Base-by-base conservation (phyloP, 2,329 filamentous ascomycete genomes). In the Penicillium sp. region DNA sequence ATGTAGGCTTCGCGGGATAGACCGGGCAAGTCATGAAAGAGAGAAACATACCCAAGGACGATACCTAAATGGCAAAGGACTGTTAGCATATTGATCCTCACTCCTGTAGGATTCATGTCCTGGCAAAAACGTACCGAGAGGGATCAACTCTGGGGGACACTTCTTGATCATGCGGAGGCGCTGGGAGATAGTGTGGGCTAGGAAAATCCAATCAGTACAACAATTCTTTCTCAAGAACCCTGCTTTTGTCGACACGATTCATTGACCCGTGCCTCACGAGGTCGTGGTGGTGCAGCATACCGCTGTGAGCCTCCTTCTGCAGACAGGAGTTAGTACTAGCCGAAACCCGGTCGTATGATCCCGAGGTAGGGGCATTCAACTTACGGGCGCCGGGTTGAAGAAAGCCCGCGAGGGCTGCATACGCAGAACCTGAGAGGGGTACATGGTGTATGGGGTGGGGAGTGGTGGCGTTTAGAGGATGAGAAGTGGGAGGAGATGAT, bases 101-200 rank as follows among this genome's bases (percentile, higher is more conserved):
- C 6, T 27, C 15, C 25, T 44, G 22, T n/a, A 43, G 11, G 11
- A 37, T 50, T 44, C 42, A 59, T 14, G 18, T n/a, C 27, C 40
- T 33, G 1, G 41, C 37, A 48, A 47, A 55, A 42, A 80, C 85
- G 76, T 87, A 96, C 92, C 92, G 69, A 99, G 88, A 72, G 94
- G 94, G 68, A 92, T 86, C 84, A 99, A 84, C 84, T 99, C 94
- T 67, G 91, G 86, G 67, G 94, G 94, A 73, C 97, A 89, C 79
- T 87, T 87, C 84, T 89, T 92, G 72, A 97, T 83, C 74, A 86
- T 88, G 75, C 92, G 89, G 70, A 99, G 83, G 75, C 93, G 90
- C 82, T 97, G 94, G 65, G 93, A 96, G 78, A 97, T 86, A 70
- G 93, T 97, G 82, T 97, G 94, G 75, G 91, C 94, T 99, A 55